These are phyloP conservation scores for Ricinus communis DNA, from an alignment of 345 rosid genomes.

Conservation along the genomic window DNA sequence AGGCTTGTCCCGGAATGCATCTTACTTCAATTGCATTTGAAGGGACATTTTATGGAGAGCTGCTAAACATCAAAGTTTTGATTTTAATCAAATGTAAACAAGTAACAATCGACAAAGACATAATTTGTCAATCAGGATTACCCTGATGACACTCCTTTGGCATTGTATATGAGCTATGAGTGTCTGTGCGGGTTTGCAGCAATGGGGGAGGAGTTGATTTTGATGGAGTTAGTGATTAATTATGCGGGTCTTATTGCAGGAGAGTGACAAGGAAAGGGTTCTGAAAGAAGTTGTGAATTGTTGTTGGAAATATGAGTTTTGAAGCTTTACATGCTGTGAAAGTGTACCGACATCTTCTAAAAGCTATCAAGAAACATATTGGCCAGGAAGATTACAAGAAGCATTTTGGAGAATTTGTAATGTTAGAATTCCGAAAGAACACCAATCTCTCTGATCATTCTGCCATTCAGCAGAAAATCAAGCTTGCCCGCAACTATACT, in stretches of 20 bases:
- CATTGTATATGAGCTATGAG: too few relatives aligned
- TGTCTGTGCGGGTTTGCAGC: too few relatives aligned
- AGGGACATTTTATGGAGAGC: too few relatives aligned
- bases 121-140: too few relatives aligned
- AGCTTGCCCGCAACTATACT: slow-evolving; percentile 64
- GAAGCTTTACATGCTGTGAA: slow-evolving; percentile 46
- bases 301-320: slow-evolving; percentile 50
- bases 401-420: slow-evolving; percentile 65
- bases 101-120: too few relatives aligned
- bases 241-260: neutral
- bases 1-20: too few relatives aligned
- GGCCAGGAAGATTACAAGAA: slow-evolving; percentile 71
- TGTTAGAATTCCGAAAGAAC: slow-evolving; percentile 56
- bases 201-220: too few relatives aligned
- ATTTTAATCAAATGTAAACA: too few relatives aligned
- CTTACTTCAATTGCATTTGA: too few relatives aligned
- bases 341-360: slow-evolving; percentile 67
- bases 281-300: neutral
- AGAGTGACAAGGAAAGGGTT: neutral
- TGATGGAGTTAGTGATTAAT: too few relatives aligned
- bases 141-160: too few relatives aligned
- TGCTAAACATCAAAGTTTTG: too few relatives aligned
- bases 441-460: slow-evolving; percentile 31
- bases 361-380: slow-evolving; percentile 61
- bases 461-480: slow-evolving; percentile 47